Percentiles rank a stretch among this genome's conserved stretches.
Evolutionary conservation across 768 basidiomycete genomes (phyloP).

Genomic region (Lyophyllum semitale): DNA sequence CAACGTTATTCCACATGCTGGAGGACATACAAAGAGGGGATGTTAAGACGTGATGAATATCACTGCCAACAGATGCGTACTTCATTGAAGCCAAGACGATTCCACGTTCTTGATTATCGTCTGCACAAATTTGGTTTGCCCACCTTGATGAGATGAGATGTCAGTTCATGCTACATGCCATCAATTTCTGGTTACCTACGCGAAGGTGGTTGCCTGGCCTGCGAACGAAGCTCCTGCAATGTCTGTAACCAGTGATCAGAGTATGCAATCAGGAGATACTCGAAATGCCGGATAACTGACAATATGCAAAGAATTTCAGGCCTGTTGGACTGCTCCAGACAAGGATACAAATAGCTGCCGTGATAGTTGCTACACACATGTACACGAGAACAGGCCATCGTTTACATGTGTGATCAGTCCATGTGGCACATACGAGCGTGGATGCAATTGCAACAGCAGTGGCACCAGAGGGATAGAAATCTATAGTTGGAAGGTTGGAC

Average conservation of each 20-base stretch:
- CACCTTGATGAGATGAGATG: slow-evolving; percentile 43
- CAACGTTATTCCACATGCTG: slow-evolving; percentile 70
- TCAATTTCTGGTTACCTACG: slow-evolving; percentile 37
- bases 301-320: slow-evolving; percentile 79
- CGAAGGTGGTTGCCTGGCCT: slow-evolving; percentile 77
- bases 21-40: not conserved
- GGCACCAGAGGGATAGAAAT: slow-evolving; percentile 60
- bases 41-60: not conserved
- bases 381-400: slow-evolving; percentile 69
- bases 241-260: slow-evolving; percentile 31
- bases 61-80: slow-evolving; percentile 28
- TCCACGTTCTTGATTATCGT: slow-evolving; percentile 69
- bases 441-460: slow-evolving; percentile 68
- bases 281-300: slow-evolving; percentile 32
- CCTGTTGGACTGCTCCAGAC: slow-evolving; percentile 60
- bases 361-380: slow-evolving; percentile 57
- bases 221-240: slow-evolving; percentile 69
- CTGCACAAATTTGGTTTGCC: slow-evolving; percentile 78
- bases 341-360: slow-evolving; percentile 58
- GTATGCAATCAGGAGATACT: not conserved
- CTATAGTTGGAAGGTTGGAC: slow-evolving; percentile 4
- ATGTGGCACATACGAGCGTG: slow-evolving; percentile 60
- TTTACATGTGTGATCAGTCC: slow-evolving; percentile 59
- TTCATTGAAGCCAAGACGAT: slow-evolving; percentile 80
- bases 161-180: not conserved